These are phyloP conservation scores for Leccinum truebloodii DNA, from an alignment of 768 basidiomycete species.

Conservation along the genomic window DNA sequence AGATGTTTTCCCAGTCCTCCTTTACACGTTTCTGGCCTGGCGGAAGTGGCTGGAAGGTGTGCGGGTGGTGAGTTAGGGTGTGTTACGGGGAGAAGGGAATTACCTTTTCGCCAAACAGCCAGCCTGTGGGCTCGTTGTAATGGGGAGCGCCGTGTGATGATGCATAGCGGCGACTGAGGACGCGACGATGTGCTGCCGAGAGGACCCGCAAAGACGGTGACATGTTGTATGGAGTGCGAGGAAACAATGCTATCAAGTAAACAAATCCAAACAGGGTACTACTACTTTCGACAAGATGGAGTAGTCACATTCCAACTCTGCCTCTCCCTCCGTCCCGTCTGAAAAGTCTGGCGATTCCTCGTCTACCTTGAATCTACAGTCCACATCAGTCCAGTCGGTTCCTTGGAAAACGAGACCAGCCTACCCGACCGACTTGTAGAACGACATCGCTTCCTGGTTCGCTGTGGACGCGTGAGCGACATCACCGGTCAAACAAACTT, in stretches of 20 bases:
- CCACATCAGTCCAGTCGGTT: conserved; percentile 8
- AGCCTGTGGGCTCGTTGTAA: conserved; percentile 88
- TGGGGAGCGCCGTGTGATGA: conserved; percentile 81
- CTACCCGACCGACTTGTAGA: conserved; percentile 61
- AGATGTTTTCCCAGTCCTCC: conserved; percentile 89
- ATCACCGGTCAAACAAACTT: background rate
- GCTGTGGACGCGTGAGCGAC: conserved; percentile 33
- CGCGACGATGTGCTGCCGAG: conserved; percentile 21
- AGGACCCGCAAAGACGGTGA: conserved; percentile 48
- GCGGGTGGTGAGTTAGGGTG: conserved; percentile 2
- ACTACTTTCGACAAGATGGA: conserved; percentile 37
- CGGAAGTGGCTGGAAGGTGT: conserved; percentile 57
- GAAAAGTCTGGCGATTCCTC: conserved; percentile 49
- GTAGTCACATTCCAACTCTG: conserved; percentile 37
- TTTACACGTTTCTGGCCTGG: conserved; percentile 84
- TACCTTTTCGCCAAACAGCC: conserved; percentile 89
- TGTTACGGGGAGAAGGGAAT: background rate
- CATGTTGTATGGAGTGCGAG: conserved; percentile 32
- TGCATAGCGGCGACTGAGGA: conserved; percentile 50
- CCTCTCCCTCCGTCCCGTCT: conserved; percentile 28
- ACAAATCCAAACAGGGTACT: conserved; percentile 26
- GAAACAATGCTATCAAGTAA: conserved; percentile 13
- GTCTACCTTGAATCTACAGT: conserved; percentile 56
- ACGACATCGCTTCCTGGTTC: conserved; percentile 45
- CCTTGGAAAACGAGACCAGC: conserved; percentile 12